Conservation (phyloP, 768 basidiomycete genomes). For the Trametes sanguinea region DNA sequence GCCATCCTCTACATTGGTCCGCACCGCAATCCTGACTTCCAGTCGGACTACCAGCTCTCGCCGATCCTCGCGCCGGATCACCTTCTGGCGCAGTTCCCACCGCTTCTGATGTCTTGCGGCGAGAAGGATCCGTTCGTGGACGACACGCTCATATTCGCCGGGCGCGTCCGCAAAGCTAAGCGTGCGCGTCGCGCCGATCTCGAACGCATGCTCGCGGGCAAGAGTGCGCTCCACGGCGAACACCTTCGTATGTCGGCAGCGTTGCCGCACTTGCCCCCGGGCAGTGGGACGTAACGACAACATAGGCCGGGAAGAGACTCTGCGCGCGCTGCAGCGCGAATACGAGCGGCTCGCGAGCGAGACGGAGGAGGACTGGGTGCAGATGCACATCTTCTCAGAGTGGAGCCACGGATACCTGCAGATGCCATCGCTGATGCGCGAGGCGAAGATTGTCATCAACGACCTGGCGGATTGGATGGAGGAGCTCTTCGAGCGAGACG, state of each 20-base stretch:
- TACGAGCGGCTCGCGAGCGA: conserved; percentile 62
- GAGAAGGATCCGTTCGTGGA: conserved; percentile 95
- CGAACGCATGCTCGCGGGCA: conserved; percentile 58
- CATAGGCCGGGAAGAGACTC: conserved; percentile 28
- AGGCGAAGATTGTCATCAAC: conserved; percentile 75
- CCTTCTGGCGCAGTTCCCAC: conserved; percentile 91
- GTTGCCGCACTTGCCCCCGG: neutral
- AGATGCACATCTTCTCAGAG: conserved; percentile 89
- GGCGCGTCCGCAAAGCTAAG: conserved; percentile 93
- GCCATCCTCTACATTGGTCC: conserved; percentile 97
- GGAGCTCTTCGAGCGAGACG: conserved; percentile 55
- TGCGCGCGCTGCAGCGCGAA: conserved; percentile 54
- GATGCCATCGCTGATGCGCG: conserved; percentile 86
- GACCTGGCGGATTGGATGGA: conserved; percentile 93
- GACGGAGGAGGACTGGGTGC: conserved; percentile 92
- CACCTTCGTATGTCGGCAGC: conserved; percentile 57
- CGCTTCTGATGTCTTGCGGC: conserved; percentile 90
- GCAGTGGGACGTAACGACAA: conserved; percentile 25
- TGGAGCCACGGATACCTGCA: conserved; percentile 98
- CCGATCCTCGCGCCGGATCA: conserved; percentile 86
- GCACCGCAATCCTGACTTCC: conserved; percentile 90
- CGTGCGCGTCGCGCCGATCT: conserved; percentile 76
- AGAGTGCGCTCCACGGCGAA: conserved; percentile 65
- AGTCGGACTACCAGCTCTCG: conserved; percentile 93
- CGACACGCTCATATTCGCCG: conserved; percentile 96